These are phyloP conservation scores for Polygonum maritimum DNA, from an alignment of 148 eudicot species.

Conservation along the genomic window DNA sequence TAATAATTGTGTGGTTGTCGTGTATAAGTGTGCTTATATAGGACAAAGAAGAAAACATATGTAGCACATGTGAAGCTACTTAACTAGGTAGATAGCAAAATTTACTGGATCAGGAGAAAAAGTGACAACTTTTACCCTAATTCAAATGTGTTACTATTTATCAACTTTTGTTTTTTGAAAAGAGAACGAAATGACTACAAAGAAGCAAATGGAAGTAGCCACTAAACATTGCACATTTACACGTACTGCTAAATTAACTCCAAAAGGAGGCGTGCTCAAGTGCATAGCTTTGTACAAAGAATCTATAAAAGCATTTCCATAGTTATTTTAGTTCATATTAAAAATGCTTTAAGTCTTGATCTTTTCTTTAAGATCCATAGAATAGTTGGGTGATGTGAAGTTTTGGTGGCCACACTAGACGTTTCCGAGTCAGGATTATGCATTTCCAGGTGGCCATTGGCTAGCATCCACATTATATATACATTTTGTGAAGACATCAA, in stretches of 20 bases:
- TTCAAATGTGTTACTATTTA: not conserved
- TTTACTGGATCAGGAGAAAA: not conserved
- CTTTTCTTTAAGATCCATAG: not conserved
- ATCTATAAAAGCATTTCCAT: not conserved
- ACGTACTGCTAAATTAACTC: not conserved
- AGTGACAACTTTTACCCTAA: not conserved
- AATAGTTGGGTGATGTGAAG: not conserved
- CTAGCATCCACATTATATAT: not conserved
- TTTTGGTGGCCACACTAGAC: not conserved
- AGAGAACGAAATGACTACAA: not conserved
- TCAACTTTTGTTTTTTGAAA: not conserved
- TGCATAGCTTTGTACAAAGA: conserved; percentile 1
- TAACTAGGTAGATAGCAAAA: not conserved
- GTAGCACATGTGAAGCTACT: not conserved
- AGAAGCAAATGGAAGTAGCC: not conserved
- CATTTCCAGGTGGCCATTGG: conserved; percentile 2
- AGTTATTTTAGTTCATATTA: not conserved
- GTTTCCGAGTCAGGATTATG: conserved; percentile 5
- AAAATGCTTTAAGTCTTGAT: not conserved
- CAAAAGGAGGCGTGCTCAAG: not conserved
- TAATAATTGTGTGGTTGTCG: not conserved
- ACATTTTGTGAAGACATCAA: not conserved
- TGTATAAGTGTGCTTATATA: not conserved
- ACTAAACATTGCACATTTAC: not conserved
- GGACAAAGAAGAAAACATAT: not conserved